Evolutionary conservation across 2,329 filamentous ascomycete species (phyloP), one percentile per base, ranked within the genome.

Genomic region (Dendrostoma leiphaemia): DNA sequence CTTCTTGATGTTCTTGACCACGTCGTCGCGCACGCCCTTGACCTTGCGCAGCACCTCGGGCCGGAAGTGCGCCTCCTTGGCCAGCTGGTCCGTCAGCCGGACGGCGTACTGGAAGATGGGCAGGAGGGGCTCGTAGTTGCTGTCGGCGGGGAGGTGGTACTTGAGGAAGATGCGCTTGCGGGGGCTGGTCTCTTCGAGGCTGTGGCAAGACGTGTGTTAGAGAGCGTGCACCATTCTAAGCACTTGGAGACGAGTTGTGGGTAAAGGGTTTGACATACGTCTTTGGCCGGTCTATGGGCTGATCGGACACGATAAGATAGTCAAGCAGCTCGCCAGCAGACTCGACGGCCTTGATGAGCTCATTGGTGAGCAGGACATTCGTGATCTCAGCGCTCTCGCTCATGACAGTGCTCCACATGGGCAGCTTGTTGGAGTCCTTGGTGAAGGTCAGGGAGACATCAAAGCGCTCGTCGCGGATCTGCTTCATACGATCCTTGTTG

Each of bases 351-450:
- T 88, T 83, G 71, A 91, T 82, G 34, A 99, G 80, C 64, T 97
- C 93, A n/a, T 88, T 81, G 4, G 91, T 96, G 48, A 99, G 81
- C 61, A 99, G 77, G 6, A 84, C 78, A 43, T 97, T 90, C 12
- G 92, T 97, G 64, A 99, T 87, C 74, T 97, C 94, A 55, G 92
- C 91, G 72, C 87, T 96, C 79, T 99, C 94, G 67, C 86, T 95
- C 94, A 99, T 97, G 67, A 97, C 84, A 12, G 91, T 96, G 52
- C 88, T 79, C 92, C 92, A 99, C 60, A 81, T 74, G 31, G 94
- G 93, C 31, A 99, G 84, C 78, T 96, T 97, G 52, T 88, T 69
- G 73, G 92, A 84, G 66, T 99, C 94, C 80, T 96, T 96, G 68
- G 93, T 97, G 61, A 86, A 85, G 38, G 94, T 97, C 62, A 99